Conservation (phyloP, 2,329 filamentous ascomycete species). For the Ceratocystis smalleyi region DNA sequence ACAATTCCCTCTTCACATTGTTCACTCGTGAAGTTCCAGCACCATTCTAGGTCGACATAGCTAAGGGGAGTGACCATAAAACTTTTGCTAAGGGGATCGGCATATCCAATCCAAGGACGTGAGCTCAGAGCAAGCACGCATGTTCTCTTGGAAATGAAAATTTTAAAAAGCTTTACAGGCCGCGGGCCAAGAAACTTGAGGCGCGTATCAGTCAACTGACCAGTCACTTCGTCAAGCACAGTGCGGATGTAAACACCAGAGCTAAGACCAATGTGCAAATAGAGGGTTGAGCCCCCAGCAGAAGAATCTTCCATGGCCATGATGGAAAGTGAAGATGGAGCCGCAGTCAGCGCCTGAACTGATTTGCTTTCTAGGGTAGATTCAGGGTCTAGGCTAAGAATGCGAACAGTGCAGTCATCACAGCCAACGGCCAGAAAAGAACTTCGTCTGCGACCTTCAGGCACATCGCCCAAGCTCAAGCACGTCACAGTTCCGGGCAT, state of each 20-base stretch:
- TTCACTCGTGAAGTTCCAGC: slow-evolving; percentile 92
- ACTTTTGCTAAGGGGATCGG: slow-evolving; percentile 60
- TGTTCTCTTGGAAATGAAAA: slow-evolving; percentile 71
- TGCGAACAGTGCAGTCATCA: slow-evolving; percentile 88
- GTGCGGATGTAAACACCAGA: slow-evolving; percentile 94
- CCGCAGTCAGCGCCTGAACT: slow-evolving; percentile 80
- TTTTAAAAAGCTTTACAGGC: slow-evolving; percentile 74
- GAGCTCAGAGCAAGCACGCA: slow-evolving; percentile 84
- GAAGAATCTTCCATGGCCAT: slow-evolving; percentile 93
- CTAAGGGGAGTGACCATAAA: slow-evolving; percentile 88
- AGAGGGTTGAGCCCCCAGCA: slow-evolving; percentile 73
- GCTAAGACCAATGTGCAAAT: slow-evolving; percentile 88
- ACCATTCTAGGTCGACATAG: slow-evolving; percentile 78
- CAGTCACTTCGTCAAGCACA: slow-evolving; percentile 85
- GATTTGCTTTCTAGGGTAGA: slow-evolving; percentile 85
- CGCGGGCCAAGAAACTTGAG: slow-evolving; percentile 90
- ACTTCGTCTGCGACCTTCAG: slow-evolving; percentile 74
- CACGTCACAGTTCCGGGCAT: slow-evolving; percentile 94
- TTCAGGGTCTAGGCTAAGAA: slow-evolving; percentile 78
- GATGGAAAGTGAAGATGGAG: slow-evolving; percentile 75
- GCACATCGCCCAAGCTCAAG: slow-evolving; percentile 83
- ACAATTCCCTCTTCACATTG: slow-evolving; percentile 90
- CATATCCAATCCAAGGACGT: slow-evolving; percentile 90
- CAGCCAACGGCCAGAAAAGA: slow-evolving; percentile 92
- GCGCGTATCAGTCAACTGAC: slow-evolving; percentile 84